phyloP scores from a whole-genome alignment of 306 rosid species.

The Amphicarpaea edgeworthii region DNA sequence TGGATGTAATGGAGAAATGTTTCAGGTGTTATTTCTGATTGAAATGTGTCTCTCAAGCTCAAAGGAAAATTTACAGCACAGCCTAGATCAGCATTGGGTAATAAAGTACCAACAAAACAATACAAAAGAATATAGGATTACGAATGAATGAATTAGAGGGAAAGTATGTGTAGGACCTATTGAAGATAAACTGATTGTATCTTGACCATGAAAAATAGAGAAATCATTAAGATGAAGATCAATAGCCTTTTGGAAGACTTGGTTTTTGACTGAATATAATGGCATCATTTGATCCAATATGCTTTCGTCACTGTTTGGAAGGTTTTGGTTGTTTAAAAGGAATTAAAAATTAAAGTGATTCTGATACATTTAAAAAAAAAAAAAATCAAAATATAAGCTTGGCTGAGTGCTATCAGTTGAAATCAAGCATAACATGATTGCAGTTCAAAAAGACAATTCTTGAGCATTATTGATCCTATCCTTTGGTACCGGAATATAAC shows the following conservation, averaged over 20 bases:
- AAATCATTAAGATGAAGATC: constrained; percentile 1
- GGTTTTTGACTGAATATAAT: not conserved
- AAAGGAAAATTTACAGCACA: not conserved
- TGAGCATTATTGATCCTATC: not conserved
- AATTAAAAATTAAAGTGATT: constrained; percentile 1
- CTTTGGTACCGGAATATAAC: not conserved
- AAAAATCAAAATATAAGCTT: not conserved
- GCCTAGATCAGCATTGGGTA: not conserved
- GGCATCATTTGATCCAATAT: not conserved
- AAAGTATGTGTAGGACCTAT: constrained; percentile 4
- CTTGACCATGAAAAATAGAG: not conserved
- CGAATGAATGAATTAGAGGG: not conserved
- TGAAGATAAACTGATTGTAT: not conserved
- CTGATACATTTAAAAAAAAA: not conserved
- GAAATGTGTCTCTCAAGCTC: not conserved
- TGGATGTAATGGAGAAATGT: too few species aligned
- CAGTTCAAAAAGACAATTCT: not conserved
- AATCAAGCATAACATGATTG: not conserved
- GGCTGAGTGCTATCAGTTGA: not conserved
- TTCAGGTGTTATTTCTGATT: too few species aligned
- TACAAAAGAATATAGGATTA: not conserved
- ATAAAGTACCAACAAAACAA: constrained; percentile 11
- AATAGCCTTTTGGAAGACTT: not conserved
- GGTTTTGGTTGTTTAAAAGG: constrained; percentile 2
- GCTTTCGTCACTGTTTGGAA: not conserved